phyloP scores from a whole-genome alignment of 2,329 filamentous ascomycete species.

The Gnomoniopsis sp. region DNA sequence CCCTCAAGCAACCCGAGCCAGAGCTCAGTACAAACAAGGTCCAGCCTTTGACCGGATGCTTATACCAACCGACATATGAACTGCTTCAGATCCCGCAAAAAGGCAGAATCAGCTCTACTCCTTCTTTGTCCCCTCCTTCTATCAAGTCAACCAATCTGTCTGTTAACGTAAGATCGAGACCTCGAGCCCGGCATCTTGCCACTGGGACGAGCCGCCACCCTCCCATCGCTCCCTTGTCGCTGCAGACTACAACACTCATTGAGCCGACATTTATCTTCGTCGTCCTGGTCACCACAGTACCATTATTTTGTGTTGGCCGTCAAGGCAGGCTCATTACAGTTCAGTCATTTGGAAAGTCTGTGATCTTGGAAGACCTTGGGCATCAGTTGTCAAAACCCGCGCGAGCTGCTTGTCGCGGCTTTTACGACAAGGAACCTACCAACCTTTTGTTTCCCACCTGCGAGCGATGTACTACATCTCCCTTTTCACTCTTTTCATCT shows the following conservation, averaged over 20 bases:
- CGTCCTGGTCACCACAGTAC: too few species aligned
- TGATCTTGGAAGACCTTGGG: neutral
- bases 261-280: neutral
- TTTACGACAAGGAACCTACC: neutral
- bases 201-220: slow-evolving; percentile 3
- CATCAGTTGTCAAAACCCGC: neutral
- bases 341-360: neutral
- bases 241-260: neutral
- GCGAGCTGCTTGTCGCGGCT: neutral
- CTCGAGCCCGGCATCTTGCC: neutral
- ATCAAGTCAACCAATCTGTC: slow-evolving; percentile 11
- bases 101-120: neutral
- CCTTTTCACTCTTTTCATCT: neutral
- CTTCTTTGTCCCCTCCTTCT: slow-evolving; percentile 5
- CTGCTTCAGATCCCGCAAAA: neutral
- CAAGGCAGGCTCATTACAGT: neutral
- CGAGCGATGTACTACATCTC: neutral
- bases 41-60: slow-evolving; percentile 4
- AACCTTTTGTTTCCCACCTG: neutral
- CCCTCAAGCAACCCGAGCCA: slow-evolving; percentile 10
- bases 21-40: neutral
- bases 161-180: slow-evolving; percentile 3
- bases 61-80: neutral
- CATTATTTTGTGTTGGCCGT: too few species aligned
- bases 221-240: slow-evolving; percentile 12